phyloP scores from a whole-genome alignment of 169 alveolate genomes.

The Cryptosporidium ubiquitum region DNA sequence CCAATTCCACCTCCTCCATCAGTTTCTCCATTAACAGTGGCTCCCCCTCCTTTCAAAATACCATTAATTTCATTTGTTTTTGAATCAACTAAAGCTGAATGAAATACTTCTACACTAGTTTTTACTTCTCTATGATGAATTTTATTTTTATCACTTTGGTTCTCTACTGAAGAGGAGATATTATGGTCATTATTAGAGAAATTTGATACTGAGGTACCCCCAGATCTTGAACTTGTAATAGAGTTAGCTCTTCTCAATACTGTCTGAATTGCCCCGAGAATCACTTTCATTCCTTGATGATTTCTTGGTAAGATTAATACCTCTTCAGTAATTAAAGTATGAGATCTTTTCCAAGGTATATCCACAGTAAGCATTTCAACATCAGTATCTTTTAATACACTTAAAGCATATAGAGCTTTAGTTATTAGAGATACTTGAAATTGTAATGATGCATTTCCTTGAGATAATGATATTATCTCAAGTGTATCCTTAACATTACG shows the following conservation, averaged over 20 bases:
- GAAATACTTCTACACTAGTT: constrained; percentile 7
- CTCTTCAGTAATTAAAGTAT: constrained; percentile 42
- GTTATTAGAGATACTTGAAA: constrained; percentile 77
- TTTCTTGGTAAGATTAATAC: constrained; percentile 42
- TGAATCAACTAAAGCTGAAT: background rate
- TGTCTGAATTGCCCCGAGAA: constrained; percentile 41
- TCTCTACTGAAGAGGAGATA: background rate
- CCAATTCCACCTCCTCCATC: background rate
- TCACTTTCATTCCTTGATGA: constrained; percentile 54
- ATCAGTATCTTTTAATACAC: constrained; percentile 65
- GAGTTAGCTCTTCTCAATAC: constrained; percentile 30
- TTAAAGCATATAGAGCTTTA: constrained; percentile 74
- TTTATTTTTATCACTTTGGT: background rate
- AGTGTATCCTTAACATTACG: constrained; percentile 70
- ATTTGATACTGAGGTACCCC: background rate
- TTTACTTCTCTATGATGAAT: background rate
- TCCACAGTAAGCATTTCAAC: constrained; percentile 72
- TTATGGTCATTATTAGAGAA: background rate
- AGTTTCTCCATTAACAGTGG: background rate
- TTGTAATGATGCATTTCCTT: constrained; percentile 76
- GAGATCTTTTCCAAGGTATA: constrained; percentile 73
- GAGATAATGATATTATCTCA: constrained; percentile 72
- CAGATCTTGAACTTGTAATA: constrained; percentile 1
- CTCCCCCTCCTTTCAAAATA: background rate
- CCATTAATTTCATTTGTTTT: background rate